Evolutionary conservation across 2,329 filamentous ascomycete species (phyloP), one percentile per base, ranked within the genome.

Genomic region (Fusarium sp.): DNA sequence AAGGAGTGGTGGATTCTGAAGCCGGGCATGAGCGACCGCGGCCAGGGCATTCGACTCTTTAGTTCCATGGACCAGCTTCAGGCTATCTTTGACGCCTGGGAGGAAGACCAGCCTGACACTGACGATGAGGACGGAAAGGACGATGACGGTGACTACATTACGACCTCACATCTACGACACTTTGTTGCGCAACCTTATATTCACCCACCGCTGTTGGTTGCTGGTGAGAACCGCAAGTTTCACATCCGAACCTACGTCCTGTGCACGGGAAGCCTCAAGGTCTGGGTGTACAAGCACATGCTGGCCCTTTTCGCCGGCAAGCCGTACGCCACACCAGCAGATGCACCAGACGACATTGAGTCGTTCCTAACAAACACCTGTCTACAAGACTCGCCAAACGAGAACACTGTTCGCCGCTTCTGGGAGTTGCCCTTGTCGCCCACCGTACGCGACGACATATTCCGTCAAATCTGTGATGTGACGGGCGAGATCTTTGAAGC

Each of bases 1-100:
- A 86, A 87, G 63, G 90, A 97, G 78, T 99, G 95, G 95, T 99
- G 96, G 96, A 98, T 99, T 71, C 81, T 99, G 64, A 99, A 99
- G 82, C 95, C 96, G 0, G 92, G 95, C 9, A 98, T 99, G 96
- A 97, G 94, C 79, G 96, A 99, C 78, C 89, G 95, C 27, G 96
- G 95, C 0, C 95, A 98, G 78, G 96, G 96, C 1, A 98, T 99
- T 62, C 85, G 94, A 40, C 84, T 99, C 1, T 99, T 99, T 80
- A 93, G 90, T 74, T 94, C 90, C 3, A 93, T 96, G 84, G 90
- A 91, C 60, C 91, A 97, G 77, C 83, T 99, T n/a, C 91, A 92
- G 65, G 86, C 78, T 13, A 96, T 99, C 57, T 99, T 98, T 76
- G 94, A 98, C 72, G 91, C 89, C 60, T 99, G 96, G 94, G 95